phyloP scores from a whole-genome alignment of 257 asterid species.

The Jacaranda copaia region DNA sequence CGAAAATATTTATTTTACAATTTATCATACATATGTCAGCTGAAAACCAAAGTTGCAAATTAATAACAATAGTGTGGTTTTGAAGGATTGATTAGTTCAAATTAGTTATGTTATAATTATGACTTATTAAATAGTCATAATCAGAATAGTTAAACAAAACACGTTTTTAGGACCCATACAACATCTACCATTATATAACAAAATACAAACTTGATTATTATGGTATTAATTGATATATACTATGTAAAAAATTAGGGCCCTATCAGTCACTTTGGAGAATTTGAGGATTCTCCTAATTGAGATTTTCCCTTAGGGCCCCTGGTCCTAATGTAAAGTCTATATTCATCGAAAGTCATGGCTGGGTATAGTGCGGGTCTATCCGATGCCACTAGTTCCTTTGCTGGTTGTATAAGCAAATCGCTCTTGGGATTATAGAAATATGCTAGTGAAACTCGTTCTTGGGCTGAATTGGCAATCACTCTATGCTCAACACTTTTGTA shows the following conservation, averaged over 20 bases:
- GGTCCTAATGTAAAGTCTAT: constrained; percentile 56
- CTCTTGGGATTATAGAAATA: constrained; percentile 62
- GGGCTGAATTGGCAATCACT: constrained; percentile 51
- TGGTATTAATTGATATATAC: not conserved
- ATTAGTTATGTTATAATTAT: too few species aligned
- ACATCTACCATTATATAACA: not conserved
- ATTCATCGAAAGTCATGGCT: constrained; percentile 59
- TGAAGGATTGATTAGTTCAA: too few species aligned
- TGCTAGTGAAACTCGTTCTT: constrained; percentile 59
- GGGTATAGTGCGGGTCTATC: constrained; percentile 48
- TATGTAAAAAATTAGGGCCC: not conserved
- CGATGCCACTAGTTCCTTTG: constrained; percentile 45
- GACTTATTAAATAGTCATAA: too few species aligned
- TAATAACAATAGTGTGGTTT: too few species aligned
- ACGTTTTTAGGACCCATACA: not conserved
- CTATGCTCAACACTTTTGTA: constrained; percentile 68
- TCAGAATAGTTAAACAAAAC: not conserved
- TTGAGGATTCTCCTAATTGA: constrained; percentile 46
- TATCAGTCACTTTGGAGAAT: not conserved
- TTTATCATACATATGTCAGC: too few species aligned
- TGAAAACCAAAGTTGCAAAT: too few species aligned
- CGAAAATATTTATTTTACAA: too few species aligned
- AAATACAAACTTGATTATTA: too few species aligned
- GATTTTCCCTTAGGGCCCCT: constrained; percentile 64
- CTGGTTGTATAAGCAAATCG: constrained; percentile 53